A percentile compares a stretch with the other conserved stretches of the same genome.
phyloP scores from a whole-genome alignment of 1,284 basidiomycete species.

The Sphaerobolus stellatus region DNA sequence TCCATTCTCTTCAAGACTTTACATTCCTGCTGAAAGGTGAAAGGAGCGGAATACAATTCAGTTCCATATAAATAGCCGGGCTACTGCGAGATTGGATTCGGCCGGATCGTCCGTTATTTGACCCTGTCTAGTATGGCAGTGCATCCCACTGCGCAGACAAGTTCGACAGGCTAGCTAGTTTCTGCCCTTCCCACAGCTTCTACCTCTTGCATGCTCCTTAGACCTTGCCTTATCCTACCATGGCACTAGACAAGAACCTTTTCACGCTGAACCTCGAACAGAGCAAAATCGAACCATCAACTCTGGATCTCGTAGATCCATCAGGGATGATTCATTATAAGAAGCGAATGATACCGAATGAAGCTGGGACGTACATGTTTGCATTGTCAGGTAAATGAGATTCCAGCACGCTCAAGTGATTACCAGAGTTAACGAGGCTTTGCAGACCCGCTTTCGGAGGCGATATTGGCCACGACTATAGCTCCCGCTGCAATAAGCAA shows the following conservation, averaged over 20 bases:
- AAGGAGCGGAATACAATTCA: too few relatives aligned
- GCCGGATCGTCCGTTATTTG: too few relatives aligned
- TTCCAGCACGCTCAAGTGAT: not conserved
- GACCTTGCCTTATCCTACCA: slow-evolving; percentile 28
- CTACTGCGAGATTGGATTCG: too few relatives aligned
- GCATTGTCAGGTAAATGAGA: slow-evolving; percentile 13
- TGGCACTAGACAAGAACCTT: slow-evolving; percentile 78
- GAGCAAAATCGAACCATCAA: slow-evolving; percentile 47
- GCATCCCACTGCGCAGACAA: too few relatives aligned
- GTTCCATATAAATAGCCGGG: too few relatives aligned
- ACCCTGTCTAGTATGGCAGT: too few relatives aligned
- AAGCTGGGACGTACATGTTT: slow-evolving; percentile 14
- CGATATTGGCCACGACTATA: slow-evolving; percentile 61
- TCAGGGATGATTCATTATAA: slow-evolving; percentile 64
- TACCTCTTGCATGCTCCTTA: not conserved
- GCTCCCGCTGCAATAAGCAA: slow-evolving; percentile 66
- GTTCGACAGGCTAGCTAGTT: too few relatives aligned
- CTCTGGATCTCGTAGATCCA: slow-evolving; percentile 66
- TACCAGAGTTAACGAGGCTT: not conserved
- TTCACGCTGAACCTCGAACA: slow-evolving; percentile 58
- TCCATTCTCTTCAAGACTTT: too few relatives aligned
- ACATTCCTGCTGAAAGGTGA: too few relatives aligned
- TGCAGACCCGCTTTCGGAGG: slow-evolving; percentile 65
- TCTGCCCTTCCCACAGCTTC: too few relatives aligned
- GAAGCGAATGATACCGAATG: slow-evolving; percentile 50